Evolutionary conservation across 2,329 filamentous ascomycete genomes (phyloP), one percentile per base, ranked within the genome.

Genomic region (Dothideomycetidae sp.): DNA sequence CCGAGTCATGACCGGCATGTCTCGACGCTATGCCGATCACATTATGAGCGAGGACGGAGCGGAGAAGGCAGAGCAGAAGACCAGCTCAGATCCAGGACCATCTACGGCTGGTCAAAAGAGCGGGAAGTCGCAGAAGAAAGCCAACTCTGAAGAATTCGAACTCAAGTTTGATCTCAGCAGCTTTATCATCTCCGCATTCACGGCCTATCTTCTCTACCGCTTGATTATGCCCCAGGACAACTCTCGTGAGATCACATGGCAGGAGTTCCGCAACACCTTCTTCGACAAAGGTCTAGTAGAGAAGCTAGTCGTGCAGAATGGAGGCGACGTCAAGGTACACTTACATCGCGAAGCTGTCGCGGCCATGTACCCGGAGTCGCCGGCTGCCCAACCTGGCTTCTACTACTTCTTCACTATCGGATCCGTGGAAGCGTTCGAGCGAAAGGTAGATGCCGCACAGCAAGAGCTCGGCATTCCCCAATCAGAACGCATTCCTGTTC

Each of bases 361-460:
- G 33, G 62, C 71, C 33, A 71, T 80, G 59, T 85, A 86, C 51
- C 81, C 83, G 2, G 82, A 88, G 41, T 81, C 79, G 15, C 71
- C 72, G 5, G 78, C 78, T 12, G 66, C 67, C 16, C 73, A 76
- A 48, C 68, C 72, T 13, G 74, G 75, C 50, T 83, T 85, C 63
- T 71, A 74, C 61, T 94, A 93, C 62, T 86, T 84, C 62, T 96
- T 98, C 68, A 83, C 81, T 41, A 94, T 98, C 52, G 90, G 90
- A 35, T 94, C 86, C 1, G 75, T 93, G 17, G 88, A 98, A 46
- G 78, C 80, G 5, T 98, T 98, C 48, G 90, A 98, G 64, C 72
- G 77, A 54, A 78, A 79, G 54, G 64, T 98, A 37, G 88, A 96
- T 44, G 74, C 83, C 45, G 86, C 88, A 21, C 90, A 98, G 58